These are phyloP conservation scores for Candida qinlingensis DNA, from an alignment of 805 yeast genomes.

Conservation along the genomic window DNA sequence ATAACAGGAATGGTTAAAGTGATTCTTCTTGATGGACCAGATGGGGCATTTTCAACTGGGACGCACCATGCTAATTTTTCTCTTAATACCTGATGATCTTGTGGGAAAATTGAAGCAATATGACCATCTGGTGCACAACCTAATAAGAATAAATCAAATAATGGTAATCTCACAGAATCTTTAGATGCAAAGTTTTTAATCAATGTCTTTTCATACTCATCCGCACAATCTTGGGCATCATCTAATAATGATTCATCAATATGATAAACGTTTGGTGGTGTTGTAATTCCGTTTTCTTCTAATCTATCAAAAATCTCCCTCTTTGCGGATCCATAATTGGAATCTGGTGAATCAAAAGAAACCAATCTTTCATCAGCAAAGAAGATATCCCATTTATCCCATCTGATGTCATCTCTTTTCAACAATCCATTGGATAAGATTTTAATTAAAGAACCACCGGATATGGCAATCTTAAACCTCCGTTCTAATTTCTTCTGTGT, in stretches of 20 bases:
- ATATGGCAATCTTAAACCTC: conserved; percentile 83
- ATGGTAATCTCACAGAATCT: conserved; percentile 92
- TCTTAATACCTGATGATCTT: conserved; percentile 73
- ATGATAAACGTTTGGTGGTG: conserved; percentile 72
- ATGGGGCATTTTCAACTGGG: conserved; percentile 88
- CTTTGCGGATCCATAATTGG: conserved; percentile 88
- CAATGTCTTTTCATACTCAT: conserved; percentile 79
- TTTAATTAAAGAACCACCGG: conserved; percentile 89
- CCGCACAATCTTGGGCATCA: conserved; percentile 92
- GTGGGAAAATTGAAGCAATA: conserved; percentile 93
- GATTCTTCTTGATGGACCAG: conserved; percentile 80
- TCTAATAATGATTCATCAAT: conserved; percentile 70
- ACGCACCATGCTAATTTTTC: conserved; percentile 94
- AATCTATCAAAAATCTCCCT: conserved; percentile 72
- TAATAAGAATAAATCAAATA: conserved; percentile 82
- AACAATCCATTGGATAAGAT: conserved; percentile 84
- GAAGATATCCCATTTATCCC: conserved; percentile 94
- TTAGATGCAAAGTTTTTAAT: conserved; percentile 91
- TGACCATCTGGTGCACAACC: conserved; percentile 99
- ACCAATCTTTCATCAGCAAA: conserved; percentile 96
- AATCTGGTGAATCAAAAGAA: conserved; percentile 74
- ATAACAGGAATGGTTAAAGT: conserved; percentile 92
- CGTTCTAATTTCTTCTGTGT: conserved; percentile 37
- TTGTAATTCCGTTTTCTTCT: conserved; percentile 18
- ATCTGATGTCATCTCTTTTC: conserved; percentile 68